Conservation (phyloP, 768 basidiomycete genomes). For the Psilocybe cyanescens region DNA sequence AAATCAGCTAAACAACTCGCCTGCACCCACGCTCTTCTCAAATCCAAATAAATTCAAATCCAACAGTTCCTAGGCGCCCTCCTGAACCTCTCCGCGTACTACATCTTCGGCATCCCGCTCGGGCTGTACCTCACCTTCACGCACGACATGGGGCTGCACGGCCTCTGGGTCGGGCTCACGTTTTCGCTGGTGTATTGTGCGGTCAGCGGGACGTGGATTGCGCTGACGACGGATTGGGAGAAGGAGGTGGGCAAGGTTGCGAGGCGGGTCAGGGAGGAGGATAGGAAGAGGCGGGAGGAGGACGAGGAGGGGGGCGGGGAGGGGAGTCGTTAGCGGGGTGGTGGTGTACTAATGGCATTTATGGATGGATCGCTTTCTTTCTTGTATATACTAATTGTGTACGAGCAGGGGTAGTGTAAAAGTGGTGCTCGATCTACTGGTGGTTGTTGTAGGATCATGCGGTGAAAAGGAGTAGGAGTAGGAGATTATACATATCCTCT, state of each 20-base stretch:
- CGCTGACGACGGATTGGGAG: conserved; percentile 68
- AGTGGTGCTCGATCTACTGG: too few relatives aligned
- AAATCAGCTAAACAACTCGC: neutral
- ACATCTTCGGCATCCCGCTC: conserved; percentile 73
- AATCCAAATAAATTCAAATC: neutral
- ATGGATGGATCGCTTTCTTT: too few relatives aligned
- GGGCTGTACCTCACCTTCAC: conserved; percentile 79
- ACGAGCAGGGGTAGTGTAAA: too few relatives aligned
- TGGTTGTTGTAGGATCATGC: too few relatives aligned
- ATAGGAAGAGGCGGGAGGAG: conserved; percentile 27
- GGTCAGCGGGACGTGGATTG: conserved; percentile 54
- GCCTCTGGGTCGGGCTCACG: conserved; percentile 87
- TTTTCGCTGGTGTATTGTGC: conserved; percentile 64
- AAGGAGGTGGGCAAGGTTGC: conserved; percentile 66
- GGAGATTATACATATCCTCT: too few relatives aligned
- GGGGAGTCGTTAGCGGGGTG: too few relatives aligned
- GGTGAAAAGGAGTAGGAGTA: too few relatives aligned
- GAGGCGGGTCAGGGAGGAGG: conserved; percentile 54
- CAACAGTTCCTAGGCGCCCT: conserved; percentile 70
- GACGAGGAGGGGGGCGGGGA: conserved; percentile 1
- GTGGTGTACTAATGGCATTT: too few relatives aligned
- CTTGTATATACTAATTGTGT: too few relatives aligned
- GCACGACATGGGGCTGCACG: conserved; percentile 59
- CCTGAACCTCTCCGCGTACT: conserved; percentile 62
- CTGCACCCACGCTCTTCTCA: too few relatives aligned